Evolutionary conservation across 768 basidiomycete species (phyloP).

Genomic region (Xanthoconium purpureum): DNA sequence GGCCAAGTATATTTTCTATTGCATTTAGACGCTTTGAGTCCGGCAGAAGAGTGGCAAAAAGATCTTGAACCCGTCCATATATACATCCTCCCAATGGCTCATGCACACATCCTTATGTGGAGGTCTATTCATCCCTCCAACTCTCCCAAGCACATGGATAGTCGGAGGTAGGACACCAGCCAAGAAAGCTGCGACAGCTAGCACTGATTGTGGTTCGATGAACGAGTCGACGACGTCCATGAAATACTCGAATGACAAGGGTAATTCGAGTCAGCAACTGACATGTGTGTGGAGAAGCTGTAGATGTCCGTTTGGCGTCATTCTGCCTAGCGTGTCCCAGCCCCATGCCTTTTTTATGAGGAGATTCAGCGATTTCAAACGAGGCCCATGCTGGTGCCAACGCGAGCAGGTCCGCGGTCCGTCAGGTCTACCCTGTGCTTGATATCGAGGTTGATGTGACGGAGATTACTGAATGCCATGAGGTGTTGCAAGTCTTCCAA

Average conservation of each 20-base stretch:
- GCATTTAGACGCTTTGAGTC: no score
- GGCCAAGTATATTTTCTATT: no score
- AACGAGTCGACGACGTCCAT: no score
- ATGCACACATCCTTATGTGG: no score
- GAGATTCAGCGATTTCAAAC: not conserved
- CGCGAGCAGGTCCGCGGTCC: not conserved
- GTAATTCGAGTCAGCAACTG: not conserved
- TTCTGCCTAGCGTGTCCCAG: not conserved
- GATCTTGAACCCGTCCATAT: no score
- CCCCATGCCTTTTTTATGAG: not conserved
- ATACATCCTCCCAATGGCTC: no score
- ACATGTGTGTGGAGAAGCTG: not conserved
- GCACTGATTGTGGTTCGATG: no score
- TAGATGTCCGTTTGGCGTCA: not conserved
- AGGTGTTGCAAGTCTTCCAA: not conserved
- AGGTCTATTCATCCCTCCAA: no score
- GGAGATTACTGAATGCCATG: not conserved
- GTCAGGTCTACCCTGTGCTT: not conserved
- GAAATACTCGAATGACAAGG: not conserved
- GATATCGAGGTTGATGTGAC: not conserved
- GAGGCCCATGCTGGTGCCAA: not conserved
- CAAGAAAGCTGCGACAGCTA: no score
- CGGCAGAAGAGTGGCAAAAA: no score
- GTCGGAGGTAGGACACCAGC: no score
- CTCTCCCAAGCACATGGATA: no score